Evolutionary conservation across 345 rosid species (phyloP), one percentile per base, ranked within the genome.

Genomic region (Aquilaria malaccensis): DNA sequence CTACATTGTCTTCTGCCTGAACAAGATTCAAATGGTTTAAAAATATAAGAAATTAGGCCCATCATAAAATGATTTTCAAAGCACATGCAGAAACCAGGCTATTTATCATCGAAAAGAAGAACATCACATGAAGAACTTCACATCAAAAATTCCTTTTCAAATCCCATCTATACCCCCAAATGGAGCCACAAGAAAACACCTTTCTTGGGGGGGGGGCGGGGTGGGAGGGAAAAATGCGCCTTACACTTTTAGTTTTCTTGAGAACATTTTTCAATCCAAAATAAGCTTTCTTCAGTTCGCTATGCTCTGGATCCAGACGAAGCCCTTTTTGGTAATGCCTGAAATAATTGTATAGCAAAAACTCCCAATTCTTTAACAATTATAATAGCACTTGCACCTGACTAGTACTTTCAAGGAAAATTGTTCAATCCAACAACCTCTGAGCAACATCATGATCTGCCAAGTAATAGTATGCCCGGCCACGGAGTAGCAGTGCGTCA

Each of bases 271-370:
- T 95, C 74, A 95, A 69, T 43, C 89, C 96, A 76, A 95, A 91
- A 78, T 91, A 95, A 43, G 97, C 96, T 73, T 95, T 95, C 83
- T 95, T 95, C 63, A 91, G 79, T 65, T 82, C 89, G 72, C 85
- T 64, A 64, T 95, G 99, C 79, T 95, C 99, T 43, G 99, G 99
- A 73, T 95, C 99, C 50, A 85, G 87, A 33, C 97, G 95, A 46
- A 95, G 96, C 30, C 99, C 99, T 72, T 83, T 95, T 59, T 95
- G 99, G 75, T 68, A 95, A 80, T 95, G 99, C 82, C 99, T 90
- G 78, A 54, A 76, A 66, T 76, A 55, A 61, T 65, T 52, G 62
- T 33, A 67, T n/a, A 62, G 11, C 31, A 52, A 29, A 46, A 48
- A 55, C 59, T 33, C 48, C 46, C 10, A 53, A 13, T 47, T 31